Evolutionary conservation across 371 early-diverging fungal genomes (phyloP).

Genomic region (Syncephalastrum racemosum): DNA sequence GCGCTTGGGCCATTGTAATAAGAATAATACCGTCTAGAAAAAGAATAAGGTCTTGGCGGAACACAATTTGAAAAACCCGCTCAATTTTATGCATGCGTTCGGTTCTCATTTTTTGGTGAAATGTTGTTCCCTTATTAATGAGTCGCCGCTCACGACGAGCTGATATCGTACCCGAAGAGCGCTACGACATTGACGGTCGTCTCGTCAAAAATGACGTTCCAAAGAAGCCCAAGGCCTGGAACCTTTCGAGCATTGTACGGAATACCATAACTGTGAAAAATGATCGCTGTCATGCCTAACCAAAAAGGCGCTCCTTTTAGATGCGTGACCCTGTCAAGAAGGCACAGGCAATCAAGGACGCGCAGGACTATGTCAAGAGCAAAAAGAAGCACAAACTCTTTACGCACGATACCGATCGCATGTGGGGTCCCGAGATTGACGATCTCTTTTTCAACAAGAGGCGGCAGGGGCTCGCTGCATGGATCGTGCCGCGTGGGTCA

Average conservation of each 20-base stretch:
- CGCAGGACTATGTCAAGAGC: conserved; percentile 33
- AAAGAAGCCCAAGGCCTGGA: conserved; percentile 32
- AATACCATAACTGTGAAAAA: background rate
- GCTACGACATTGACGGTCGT: conserved; percentile 40
- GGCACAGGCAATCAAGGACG: conserved; percentile 32
- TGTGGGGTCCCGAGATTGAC: conserved; percentile 47
- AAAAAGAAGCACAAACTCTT: conserved; percentile 8
- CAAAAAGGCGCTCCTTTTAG: conserved; percentile 13
- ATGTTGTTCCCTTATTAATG: no score
- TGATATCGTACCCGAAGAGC: conserved; percentile 34
- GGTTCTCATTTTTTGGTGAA: no score
- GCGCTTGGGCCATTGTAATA: conserved; percentile 43
- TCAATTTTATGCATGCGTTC: no score
- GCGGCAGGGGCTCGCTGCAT: conserved; percentile 38
- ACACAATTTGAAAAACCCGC: no score
- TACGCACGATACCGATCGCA: conserved; percentile 6
- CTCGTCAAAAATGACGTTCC: conserved; percentile 34
- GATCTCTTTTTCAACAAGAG: conserved; percentile 44
- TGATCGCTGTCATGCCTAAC: background rate
- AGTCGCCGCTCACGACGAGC: no score
- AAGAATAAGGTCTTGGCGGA: background rate
- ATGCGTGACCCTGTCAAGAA: conserved; percentile 25
- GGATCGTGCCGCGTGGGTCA: conserved; percentile 41
- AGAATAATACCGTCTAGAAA: background rate
- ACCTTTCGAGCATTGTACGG: conserved; percentile 44